Percentiles rank a stretch among this genome's conserved stretches.
These are phyloP conservation scores for Trypanosoma conorhini DNA, from an alignment of 208 protist genomes.

Conservation along the genomic window DNA sequence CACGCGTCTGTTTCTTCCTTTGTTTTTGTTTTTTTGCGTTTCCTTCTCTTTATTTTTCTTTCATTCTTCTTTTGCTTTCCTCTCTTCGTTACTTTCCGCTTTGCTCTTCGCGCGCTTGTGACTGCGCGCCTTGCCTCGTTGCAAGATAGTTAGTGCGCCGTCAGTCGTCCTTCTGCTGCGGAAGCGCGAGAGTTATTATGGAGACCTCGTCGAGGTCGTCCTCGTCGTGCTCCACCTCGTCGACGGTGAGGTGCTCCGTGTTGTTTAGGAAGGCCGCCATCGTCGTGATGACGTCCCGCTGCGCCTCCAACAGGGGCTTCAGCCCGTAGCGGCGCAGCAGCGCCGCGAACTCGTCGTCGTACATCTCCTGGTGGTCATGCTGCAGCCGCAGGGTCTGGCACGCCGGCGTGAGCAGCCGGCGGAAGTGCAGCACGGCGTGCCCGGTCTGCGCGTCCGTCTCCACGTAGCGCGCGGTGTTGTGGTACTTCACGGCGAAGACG, in stretches of 20 bases:
- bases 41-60: background rate
- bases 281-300: conserved; percentile 67
- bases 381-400: conserved; percentile 60
- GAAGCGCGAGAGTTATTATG: conserved; percentile 62
- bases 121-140: background rate
- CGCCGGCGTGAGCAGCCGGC: conserved; percentile 57
- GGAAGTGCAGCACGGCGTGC: conserved; percentile 64
- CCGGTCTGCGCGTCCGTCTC: conserved; percentile 70
- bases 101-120: no score
- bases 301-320: conserved; percentile 50
- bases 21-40: background rate
- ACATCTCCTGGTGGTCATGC: conserved; percentile 51
- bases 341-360: conserved; percentile 54
- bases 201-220: conserved; percentile 78
- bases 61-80: background rate
- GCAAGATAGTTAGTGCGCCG: background rate
- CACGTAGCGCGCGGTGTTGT: conserved; percentile 58
- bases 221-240: conserved; percentile 81
- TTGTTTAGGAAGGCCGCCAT: conserved; percentile 74
- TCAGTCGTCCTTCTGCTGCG: conserved; percentile 14
- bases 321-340: conserved; percentile 42
- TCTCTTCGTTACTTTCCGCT: no score
- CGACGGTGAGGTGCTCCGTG: conserved; percentile 55
- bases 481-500: conserved; percentile 71
- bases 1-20: background rate